These are phyloP conservation scores for Penicillium sp. DNA, from an alignment of 2,329 filamentous ascomycete genomes.

Conservation along the genomic window DNA sequence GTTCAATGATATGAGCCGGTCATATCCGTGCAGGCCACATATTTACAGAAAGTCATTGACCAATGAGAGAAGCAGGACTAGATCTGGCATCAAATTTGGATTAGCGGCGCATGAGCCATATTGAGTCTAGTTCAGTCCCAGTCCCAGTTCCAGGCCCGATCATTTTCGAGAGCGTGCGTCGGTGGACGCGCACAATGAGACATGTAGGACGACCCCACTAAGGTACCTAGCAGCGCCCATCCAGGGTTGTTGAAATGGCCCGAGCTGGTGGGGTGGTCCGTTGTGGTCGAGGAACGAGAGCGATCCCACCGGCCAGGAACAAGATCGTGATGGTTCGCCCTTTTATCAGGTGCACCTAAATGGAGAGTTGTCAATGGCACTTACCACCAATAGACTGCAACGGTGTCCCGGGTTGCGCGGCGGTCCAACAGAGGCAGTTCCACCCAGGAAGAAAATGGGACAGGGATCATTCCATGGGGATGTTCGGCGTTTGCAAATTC, in stretches of 20 bases:
- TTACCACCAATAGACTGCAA: slow-evolving; percentile 6
- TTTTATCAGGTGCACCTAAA: slow-evolving; percentile 1
- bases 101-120: slow-evolving; percentile 13
- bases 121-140: slow-evolving; percentile 14
- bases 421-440: slow-evolving; percentile 5
- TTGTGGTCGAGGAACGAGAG: background rate
- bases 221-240: slow-evolving; percentile 8
- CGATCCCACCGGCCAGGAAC: background rate
- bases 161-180: slow-evolving; percentile 2
- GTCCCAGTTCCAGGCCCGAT: background rate
- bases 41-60: slow-evolving; percentile 7
- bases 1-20: slow-evolving; percentile 7
- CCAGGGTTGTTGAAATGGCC: slow-evolving; percentile 24
- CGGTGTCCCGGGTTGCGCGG: slow-evolving; percentile 8
- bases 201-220: slow-evolving; percentile 9
- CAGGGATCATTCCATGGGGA: slow-evolving; percentile 13
- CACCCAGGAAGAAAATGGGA: background rate
- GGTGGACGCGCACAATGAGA: slow-evolving; percentile 1
- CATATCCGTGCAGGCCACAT: slow-evolving; percentile 8
- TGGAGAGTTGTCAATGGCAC: slow-evolving; percentile 1
- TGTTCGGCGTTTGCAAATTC: slow-evolving; percentile 11
- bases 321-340: background rate
- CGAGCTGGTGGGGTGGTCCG: slow-evolving; percentile 9
- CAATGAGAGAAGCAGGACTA: slow-evolving; percentile 11
- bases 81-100: slow-evolving; percentile 13